phyloP scores from a whole-genome alignment of 768 basidiomycete species.

The Hirschioporus abietinus region DNA sequence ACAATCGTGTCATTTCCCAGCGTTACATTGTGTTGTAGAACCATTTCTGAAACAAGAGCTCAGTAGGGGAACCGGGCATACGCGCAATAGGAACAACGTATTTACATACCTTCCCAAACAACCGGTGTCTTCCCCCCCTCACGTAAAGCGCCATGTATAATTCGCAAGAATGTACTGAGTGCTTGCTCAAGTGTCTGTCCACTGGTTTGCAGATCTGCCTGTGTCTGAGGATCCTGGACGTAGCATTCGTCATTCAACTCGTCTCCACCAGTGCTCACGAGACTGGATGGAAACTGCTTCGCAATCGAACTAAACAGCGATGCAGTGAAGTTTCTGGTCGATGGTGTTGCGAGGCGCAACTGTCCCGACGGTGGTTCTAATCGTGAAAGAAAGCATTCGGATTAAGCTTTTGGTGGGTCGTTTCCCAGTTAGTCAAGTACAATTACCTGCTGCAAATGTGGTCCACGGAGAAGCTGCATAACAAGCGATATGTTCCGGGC shows the following conservation, averaged over 20 bases:
- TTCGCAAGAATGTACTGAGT: slow-evolving; percentile 23
- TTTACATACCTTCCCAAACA: slow-evolving; percentile 33
- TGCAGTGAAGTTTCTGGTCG: slow-evolving; percentile 19
- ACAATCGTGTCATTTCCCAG: slow-evolving; percentile 38
- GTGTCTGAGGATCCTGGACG: slow-evolving; percentile 23
- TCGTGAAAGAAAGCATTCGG: background rate
- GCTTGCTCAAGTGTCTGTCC: slow-evolving; percentile 24
- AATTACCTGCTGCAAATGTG: slow-evolving; percentile 45
- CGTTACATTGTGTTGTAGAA: slow-evolving; percentile 31
- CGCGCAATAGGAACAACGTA: background rate
- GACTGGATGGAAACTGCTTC: slow-evolving; percentile 14
- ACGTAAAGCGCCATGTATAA: slow-evolving; percentile 21
- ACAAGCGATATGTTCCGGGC: slow-evolving; percentile 77
- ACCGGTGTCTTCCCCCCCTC: slow-evolving; percentile 27
- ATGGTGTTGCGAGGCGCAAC: slow-evolving; percentile 24
- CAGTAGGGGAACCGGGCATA: slow-evolving; percentile 63
- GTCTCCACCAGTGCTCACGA: slow-evolving; percentile 35
- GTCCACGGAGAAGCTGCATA: slow-evolving; percentile 49
- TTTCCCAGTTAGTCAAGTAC: background rate
- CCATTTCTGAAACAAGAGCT: slow-evolving; percentile 66
- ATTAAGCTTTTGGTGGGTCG: background rate
- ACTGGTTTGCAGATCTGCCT: slow-evolving; percentile 14
- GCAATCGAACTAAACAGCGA: slow-evolving; percentile 20
- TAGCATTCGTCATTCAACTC: slow-evolving; percentile 28
- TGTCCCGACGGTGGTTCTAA: slow-evolving; percentile 35